Conservation (phyloP, 176 grass and related monocot species). For the Tuctoria greenei region DNA sequence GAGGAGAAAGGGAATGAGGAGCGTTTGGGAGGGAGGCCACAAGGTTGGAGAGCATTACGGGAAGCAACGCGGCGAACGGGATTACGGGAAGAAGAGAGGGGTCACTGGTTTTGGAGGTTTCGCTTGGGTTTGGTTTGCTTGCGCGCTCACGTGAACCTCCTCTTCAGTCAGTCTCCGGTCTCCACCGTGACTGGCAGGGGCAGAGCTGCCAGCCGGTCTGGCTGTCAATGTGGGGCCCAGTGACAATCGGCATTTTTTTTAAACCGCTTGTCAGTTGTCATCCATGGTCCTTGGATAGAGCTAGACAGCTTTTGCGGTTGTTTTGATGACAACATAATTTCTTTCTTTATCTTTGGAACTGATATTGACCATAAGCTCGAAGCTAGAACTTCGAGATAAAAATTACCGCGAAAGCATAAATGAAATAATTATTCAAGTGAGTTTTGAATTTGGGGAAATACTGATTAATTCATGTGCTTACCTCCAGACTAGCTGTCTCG, state of each 20-base stretch:
- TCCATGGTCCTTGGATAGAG: too few relatives aligned
- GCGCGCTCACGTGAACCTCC: constrained; percentile 50
- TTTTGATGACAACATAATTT: too few relatives aligned
- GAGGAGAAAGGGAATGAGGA: not conserved
- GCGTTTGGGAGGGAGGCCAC: constrained; percentile 18
- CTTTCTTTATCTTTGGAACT: too few relatives aligned
- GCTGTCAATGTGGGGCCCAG: constrained; percentile 17
- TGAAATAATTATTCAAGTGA: too few relatives aligned
- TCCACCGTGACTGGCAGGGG: constrained; percentile 33
- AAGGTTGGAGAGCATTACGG: constrained; percentile 36
- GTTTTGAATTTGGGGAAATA: too few relatives aligned
- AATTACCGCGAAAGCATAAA: too few relatives aligned
- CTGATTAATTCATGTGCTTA: too few relatives aligned
- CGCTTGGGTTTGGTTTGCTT: constrained; percentile 4
- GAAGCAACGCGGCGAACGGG: constrained; percentile 12
- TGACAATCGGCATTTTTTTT: constrained; percentile 27
- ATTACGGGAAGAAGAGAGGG: not conserved
- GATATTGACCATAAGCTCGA: too few relatives aligned
- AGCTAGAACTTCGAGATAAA: too few relatives aligned
- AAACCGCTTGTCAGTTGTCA: not conserved
- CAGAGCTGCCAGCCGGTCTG: constrained; percentile 6
- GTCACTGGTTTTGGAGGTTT: constrained; percentile 5
- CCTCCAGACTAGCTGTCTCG: too few relatives aligned
- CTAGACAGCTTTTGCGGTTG: too few relatives aligned
- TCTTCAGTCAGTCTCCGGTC: not conserved